These are phyloP conservation scores for Umbelopsis sp. DNA, from an alignment of 192 early-diverging fungal genomes.

Conservation along the genomic window DNA sequence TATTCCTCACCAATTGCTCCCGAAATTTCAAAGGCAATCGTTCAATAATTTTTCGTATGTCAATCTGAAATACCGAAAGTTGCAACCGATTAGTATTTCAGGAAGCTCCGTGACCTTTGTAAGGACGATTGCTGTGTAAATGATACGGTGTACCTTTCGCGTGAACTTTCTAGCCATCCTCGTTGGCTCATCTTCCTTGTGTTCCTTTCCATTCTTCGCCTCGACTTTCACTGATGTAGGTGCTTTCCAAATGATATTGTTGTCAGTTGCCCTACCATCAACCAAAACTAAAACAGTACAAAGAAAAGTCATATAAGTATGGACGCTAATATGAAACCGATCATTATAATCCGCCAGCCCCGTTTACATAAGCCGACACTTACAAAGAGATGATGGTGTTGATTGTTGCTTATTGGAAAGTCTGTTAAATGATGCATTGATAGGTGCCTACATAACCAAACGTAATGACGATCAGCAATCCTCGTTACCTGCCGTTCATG, in stretches of 20 bases:
- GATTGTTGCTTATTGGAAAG: not conserved
- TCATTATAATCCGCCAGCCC: too few relatives aligned
- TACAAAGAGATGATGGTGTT: not conserved
- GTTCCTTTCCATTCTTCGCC: not conserved
- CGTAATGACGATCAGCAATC: too few relatives aligned
- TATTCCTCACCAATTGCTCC: slow-evolving; percentile 22
- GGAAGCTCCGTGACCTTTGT: not conserved
- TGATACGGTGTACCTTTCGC: not conserved
- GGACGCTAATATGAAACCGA: not conserved
- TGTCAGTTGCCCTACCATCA: not conserved
- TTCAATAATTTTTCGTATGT: slow-evolving; percentile 34
- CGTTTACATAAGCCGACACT: not conserved
- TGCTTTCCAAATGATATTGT: not conserved
- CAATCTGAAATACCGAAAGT: slow-evolving; percentile 10
- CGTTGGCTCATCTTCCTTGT: slow-evolving; percentile 3
- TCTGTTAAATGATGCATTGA: slow-evolving; percentile 21
- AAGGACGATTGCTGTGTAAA: not conserved
- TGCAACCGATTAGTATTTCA: not conserved
- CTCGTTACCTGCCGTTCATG: too few relatives aligned
- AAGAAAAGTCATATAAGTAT: not conserved
- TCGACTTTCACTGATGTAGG: not conserved
- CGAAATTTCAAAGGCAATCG: slow-evolving; percentile 31
- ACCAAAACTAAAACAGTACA: not conserved
- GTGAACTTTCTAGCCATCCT: slow-evolving; percentile 21
- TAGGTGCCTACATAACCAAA: slow-evolving; percentile 21